Base-by-base conservation (phyloP, 2,329 filamentous ascomycete genomes). In the Alternaria conjuncta region DNA sequence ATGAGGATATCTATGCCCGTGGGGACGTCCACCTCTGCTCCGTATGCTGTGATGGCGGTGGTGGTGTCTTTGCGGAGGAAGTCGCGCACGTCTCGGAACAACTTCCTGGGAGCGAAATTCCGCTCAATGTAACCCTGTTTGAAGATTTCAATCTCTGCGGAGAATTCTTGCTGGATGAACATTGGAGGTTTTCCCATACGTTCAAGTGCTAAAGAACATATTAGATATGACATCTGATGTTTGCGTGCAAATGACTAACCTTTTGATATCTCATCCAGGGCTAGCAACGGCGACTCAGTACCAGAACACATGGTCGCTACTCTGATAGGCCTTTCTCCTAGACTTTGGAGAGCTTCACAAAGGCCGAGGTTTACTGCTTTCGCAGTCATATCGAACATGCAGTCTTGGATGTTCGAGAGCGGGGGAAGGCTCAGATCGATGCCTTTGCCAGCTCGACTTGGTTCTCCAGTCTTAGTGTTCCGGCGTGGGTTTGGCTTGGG, bases 251-350 rank as follows among this genome's bases (percentile, higher is more conserved):
- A n/a, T n/a, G 18, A 26, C 63, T 43, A 10, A 50, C 55, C 63
- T 73, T 74, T 49, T 0, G 71, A 71, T 1, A 93, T 79, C 75
- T 89, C 81, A 13, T 87, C 80, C 13, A 93, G 74, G 0, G 89
- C 89, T 2, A 94, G 82, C 2, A 95, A 79, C 0, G 92, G 92
- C 5, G 88, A 88, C 69, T 95, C 92, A 0, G 92, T 94, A 0
- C 92, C 92, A 2, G 91, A 94, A 74, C 91, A 94, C 82, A 94
- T 88, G 0, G 92, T 95, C 0, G 86, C 91, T 25, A 94, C 82
- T 9, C 84, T 79, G 0, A 91, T 69, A 5, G 81, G 72, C 7
- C 81, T 73, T 3, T 73, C 72, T 9, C 77, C 71, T 2, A 84
- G 67, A 53, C 78, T 67, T 3, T 73, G 26, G 1, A 84, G 45